Evolutionary conservation across 768 basidiomycete genomes (phyloP), one percentile per base, ranked within the genome.

Genomic region (Asterophora lycoperdoides): DNA sequence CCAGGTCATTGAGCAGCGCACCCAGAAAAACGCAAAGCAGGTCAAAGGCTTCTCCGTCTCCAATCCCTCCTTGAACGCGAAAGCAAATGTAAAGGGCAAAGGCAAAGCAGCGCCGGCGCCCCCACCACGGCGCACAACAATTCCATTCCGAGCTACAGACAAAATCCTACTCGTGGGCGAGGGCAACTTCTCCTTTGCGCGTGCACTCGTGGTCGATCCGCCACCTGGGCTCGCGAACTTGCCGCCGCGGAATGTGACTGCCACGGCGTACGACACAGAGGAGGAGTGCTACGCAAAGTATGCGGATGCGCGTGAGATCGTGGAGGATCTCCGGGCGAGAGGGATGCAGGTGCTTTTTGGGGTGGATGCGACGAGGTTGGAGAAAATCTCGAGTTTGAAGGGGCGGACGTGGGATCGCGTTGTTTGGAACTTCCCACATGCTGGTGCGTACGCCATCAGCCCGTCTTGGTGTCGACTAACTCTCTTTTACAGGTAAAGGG

Each of bases 371-470:
- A 86, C 84, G 6, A 77, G 71, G 48, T 66, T 98, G 29, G 84
- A 84, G 46, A 86, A 76, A 52, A 65, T 71, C 33, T 49, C 75
- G 5, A 61, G 64, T 5, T 64, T 94, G 39, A 87, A 81, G 53
- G 80, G 78, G 34, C 69, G 72, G 53, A 77, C 68, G 46, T 88
- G 86, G 79, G 86, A 92, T 66, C 80, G 78, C 52, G 78, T 97
- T 48, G 81, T 90, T 6, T 97, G 92, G 85, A 96, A 98, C 64
- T 98, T 97, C 63, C 95, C 95, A 50, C 95, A 98, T 70, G 87
- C 88, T 59, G 94, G 94, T 90, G 30, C 33, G 41, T 20, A 4
- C 29, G 11, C 28, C 4, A 29, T 1, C 8, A 5, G 33, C 8
- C 15, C 14, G 15, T 51, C 7, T 6, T 38, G 20, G 9, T 4